Percentiles rank a stretch among this genome's conserved stretches.
phyloP scores from a whole-genome alignment of 1,139 yeast genomes.

The Debaryomyces udenii region DNA sequence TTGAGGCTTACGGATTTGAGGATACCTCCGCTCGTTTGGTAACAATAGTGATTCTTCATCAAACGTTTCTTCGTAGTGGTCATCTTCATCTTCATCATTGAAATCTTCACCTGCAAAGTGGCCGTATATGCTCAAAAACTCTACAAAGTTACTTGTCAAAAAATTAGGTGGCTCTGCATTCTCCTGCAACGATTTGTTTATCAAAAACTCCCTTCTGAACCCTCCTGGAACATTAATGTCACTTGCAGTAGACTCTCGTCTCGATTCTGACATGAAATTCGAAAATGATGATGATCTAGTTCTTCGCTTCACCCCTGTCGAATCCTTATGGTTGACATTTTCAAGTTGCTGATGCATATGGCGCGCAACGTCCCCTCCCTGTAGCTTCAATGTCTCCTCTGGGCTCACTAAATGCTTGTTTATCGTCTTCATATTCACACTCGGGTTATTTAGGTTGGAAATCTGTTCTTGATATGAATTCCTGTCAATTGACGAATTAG shows the following conservation, averaged over 20 bases:
- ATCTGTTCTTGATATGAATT: slow-evolving; percentile 27
- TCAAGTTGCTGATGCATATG: slow-evolving; percentile 50
- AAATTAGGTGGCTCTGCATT: slow-evolving; percentile 44
- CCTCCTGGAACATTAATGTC: slow-evolving; percentile 80
- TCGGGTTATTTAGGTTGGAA: slow-evolving; percentile 25
- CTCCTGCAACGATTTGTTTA: slow-evolving; percentile 27
- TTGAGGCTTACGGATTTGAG: slow-evolving; percentile 14
- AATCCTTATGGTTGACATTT: slow-evolving; percentile 18
- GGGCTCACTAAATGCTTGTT: slow-evolving; percentile 38
- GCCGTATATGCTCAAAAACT: slow-evolving; percentile 74
- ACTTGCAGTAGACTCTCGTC: slow-evolving; percentile 68
- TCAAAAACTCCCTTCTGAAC: slow-evolving; percentile 67
- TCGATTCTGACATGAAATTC: slow-evolving; percentile 32
- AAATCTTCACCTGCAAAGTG: slow-evolving; percentile 84
- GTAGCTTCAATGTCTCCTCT: slow-evolving; percentile 49
- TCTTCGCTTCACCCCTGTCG: slow-evolving; percentile 20
- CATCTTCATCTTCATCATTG: slow-evolving; percentile 66
- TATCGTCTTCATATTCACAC: slow-evolving; percentile 34
- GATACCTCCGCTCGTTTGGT: slow-evolving; percentile 21
- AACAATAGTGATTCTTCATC: slow-evolving; percentile 58
- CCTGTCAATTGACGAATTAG: slow-evolving; percentile 5
- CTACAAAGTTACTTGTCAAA: slow-evolving; percentile 69
- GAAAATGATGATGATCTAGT: slow-evolving; percentile 48
- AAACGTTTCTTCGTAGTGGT: slow-evolving; percentile 23
- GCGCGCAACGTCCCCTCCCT: slow-evolving; percentile 76